Base-by-base conservation (phyloP, 257 asterid genomes). In the Hygrophila difformis region DNA sequence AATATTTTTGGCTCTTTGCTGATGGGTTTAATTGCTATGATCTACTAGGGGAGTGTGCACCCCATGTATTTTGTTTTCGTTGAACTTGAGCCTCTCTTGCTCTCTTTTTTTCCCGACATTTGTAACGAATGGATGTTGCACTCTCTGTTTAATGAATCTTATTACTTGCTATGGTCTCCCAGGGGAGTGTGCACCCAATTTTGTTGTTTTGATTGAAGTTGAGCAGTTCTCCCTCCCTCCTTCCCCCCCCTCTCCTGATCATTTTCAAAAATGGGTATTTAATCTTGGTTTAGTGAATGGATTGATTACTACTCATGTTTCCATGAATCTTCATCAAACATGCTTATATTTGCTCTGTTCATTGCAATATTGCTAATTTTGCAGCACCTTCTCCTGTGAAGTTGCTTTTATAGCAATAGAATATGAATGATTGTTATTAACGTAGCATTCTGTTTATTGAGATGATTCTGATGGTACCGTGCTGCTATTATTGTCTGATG, bases 21-120 rank as follows among this genome's bases (percentile, higher is more conserved):
- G 12, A 31, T 35, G 21, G 41, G 38, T 29, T 50, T 59, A 59
- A 33, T 35, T 34, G 22, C 59, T 51, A 34, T 33, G 41, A 39
- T 29, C 20, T 39, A 22, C 29, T 39, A 23, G 26, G 4, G 23
- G 38, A 44, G 21, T 57, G 44, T 48, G 43, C 28, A 20, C 5
- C 22, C 33, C 20, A 33, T 10, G 9, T 33, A 24, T 44, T 1
- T 38, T 21, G 33, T 24, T 9, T 12, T 11, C 1, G 2, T 31
- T n/a, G 20, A 23, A 6, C n/a, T n/a, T n/a, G n/a, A n/a, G n/a
- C n/a, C n/a, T n/a, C n/a, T n/a, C n/a, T n/a, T n/a, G n/a, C n/a
- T n/a, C n/a, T n/a, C n/a, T n/a, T n/a, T n/a, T n/a, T n/a, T n/a
- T n/a, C n/a, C n/a, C n/a, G n/a, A n/a, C n/a, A n/a, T n/a, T n/a